phyloP scores from a whole-genome alignment of 148 eudicot species.

The Camellia lanceoleosa region DNA sequence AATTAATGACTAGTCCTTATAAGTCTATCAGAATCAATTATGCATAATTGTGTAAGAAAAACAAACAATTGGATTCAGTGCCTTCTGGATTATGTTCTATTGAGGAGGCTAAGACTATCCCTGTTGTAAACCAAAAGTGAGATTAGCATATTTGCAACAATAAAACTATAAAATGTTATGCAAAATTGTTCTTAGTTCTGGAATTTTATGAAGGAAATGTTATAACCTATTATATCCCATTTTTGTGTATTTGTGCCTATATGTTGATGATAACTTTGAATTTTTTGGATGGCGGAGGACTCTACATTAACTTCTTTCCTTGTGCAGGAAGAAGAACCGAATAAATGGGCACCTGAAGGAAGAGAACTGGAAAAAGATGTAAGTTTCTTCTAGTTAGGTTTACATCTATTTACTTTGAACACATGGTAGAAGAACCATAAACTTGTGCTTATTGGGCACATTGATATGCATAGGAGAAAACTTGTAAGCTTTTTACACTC shows the following conservation, averaged over 20 bases:
- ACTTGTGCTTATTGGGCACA: background rate
- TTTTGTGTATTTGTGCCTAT: background rate
- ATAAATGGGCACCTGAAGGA: background rate
- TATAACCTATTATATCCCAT: background rate
- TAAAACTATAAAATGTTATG: too few relatives aligned
- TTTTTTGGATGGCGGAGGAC: background rate
- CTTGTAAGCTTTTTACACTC: background rate
- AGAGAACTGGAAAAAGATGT: slow-evolving; percentile 17
- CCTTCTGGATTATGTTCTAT: too few relatives aligned
- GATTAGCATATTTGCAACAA: too few relatives aligned
- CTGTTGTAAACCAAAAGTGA: too few relatives aligned
- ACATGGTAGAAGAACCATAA: background rate
- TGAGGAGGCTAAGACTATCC: too few relatives aligned
- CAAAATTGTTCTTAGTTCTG: too few relatives aligned
- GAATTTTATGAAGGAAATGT: too few relatives aligned
- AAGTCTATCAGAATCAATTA: background rate
- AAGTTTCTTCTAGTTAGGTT: background rate
- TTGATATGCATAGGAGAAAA: background rate
- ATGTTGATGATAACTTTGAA: background rate
- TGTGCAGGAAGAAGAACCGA: slow-evolving; percentile 19
- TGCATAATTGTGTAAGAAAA: background rate
- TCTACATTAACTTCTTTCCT: background rate
- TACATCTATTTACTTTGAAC: background rate
- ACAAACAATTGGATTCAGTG: too few relatives aligned
- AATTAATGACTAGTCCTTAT: background rate